A percentile compares a stretch with the other conserved stretches of the same genome.
These are phyloP conservation scores for Tricholoma flavovirens DNA, from an alignment of 768 basidiomycete genomes.

Conservation along the genomic window DNA sequence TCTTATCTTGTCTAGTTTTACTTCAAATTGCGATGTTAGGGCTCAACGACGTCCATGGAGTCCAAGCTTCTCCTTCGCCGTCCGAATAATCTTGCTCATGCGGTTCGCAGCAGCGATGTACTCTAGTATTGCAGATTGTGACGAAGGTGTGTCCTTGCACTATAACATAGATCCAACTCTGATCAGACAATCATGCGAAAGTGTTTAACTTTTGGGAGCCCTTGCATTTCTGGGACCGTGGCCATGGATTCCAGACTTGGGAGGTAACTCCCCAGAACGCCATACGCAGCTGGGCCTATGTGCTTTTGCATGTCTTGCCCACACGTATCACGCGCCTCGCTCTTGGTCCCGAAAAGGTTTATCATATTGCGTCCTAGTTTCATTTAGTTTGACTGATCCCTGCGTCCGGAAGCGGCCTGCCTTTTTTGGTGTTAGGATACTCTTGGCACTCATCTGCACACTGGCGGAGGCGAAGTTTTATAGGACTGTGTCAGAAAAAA, in stretches of 20 bases:
- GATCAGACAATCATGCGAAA: slow-evolving; percentile 24
- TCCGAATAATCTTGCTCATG: slow-evolving; percentile 77
- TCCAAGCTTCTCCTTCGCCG: slow-evolving; percentile 77
- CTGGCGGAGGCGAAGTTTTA: slow-evolving; percentile 81
- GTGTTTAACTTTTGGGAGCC: slow-evolving; percentile 99
- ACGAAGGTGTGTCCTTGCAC: slow-evolving; percentile 69
- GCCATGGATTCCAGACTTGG: slow-evolving; percentile 96
- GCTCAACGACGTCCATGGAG: slow-evolving; percentile 76
- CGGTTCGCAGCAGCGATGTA: slow-evolving; percentile 90
- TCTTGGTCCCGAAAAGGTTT: slow-evolving; percentile 69
- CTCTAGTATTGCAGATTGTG: slow-evolving; percentile 90
- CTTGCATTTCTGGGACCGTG: slow-evolving; percentile 82
- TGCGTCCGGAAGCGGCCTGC: slow-evolving; percentile 56
- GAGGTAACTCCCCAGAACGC: slow-evolving; percentile 87
- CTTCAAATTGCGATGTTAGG: slow-evolving; percentile 27
- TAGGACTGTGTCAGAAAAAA: slow-evolving; percentile 68
- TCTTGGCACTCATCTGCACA: slow-evolving; percentile 66
- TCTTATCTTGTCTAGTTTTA: neutral
- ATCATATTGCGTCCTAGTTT: slow-evolving; percentile 11
- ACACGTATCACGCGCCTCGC: slow-evolving; percentile 49
- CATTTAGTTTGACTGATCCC: slow-evolving; percentile 10
- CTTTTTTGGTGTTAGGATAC: slow-evolving; percentile 86
- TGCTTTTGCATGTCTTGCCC: slow-evolving; percentile 72
- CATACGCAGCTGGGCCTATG: slow-evolving; percentile 94
- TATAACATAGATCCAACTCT: neutral